Evolutionary conservation across 176 grass and related monocot species (phyloP), one percentile per base, ranked within the genome.

Genomic region (Olyra latifolia): DNA sequence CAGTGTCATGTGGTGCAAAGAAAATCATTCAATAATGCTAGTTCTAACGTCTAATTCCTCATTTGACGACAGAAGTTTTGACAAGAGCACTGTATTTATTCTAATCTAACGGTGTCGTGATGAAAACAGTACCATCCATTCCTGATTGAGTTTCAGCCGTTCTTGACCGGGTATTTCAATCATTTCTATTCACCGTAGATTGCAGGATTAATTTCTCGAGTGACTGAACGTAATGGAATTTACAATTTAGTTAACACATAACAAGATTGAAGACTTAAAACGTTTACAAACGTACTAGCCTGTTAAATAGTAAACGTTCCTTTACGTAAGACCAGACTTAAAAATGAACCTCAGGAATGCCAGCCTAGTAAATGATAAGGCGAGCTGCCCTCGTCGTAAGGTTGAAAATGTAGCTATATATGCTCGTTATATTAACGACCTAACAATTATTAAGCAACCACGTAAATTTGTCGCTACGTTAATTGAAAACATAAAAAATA

Each of bases 61-160:
- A 72, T 17, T 78, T 64, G 24, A 57, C 20, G 22, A 40, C 4
- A 39, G 8, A 39, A 3, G 25, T 38, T 57, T 71, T 41, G 80
- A 74, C 75, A 28, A 8, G 14, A 13, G 23, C 12, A 39, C 0
- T 10, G 10, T 20, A 25, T 83, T 66, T 29, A 60, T 35, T 66
- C 58, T 7, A 49, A 72, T 56, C 13, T 64, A 45, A 19, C 2
- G 16, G 17, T 71, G n/a, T 27, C 9, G 24, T 71, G 19, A 50
- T 40, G 30, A 23, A 25, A 49, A 32, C 46, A 19, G 29, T 28
- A 38, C 0, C 15, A n/a, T 43, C 68, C 67, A 14, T 50, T 79
- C 41, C 50, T 53, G 75, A 38, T 24, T 11, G 50, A 75, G 42
- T 68, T 75, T 40, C 47, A n/a, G 25, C 38, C 55, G 41, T 82